These are phyloP conservation scores for Fusarium ambrosium DNA, from an alignment of 2,329 filamentous ascomycete species.

Conservation along the genomic window DNA sequence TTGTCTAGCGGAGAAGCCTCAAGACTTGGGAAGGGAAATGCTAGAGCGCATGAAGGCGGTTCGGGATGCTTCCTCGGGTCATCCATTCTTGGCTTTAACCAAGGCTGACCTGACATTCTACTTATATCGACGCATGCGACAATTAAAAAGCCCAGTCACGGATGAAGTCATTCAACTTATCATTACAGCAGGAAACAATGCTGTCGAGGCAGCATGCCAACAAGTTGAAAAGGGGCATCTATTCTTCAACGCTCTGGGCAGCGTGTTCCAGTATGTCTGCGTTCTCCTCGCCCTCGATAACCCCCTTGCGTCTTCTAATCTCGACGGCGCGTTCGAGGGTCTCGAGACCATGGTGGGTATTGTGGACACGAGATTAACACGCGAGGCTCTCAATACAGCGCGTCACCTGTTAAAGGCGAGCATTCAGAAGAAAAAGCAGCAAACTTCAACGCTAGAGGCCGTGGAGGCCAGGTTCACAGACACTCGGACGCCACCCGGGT, in stretches of 20 bases:
- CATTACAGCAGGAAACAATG: conserved; percentile 32
- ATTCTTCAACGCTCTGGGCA: conserved; percentile 44
- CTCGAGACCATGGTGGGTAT: conserved; percentile 33
- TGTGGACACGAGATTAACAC: conserved; percentile 36
- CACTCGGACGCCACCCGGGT: neutral
- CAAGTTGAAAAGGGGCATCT: conserved; percentile 32
- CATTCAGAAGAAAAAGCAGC: conserved; percentile 36
- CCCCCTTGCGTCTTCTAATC: conserved; percentile 21
- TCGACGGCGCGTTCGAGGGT: conserved; percentile 30
- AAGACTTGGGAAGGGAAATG: conserved; percentile 29
- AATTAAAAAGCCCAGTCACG: conserved; percentile 31
- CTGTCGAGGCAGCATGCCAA: conserved; percentile 32
- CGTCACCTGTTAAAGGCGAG: conserved; percentile 34
- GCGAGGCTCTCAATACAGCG: conserved; percentile 39
- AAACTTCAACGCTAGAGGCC: conserved; percentile 37
- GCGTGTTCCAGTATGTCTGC: conserved; percentile 42
- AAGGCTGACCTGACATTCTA: conserved; percentile 42
- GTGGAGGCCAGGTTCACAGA: conserved; percentile 19
- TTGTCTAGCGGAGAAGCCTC: conserved; percentile 22
- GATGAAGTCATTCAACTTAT: conserved; percentile 34
- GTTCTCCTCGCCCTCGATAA: conserved; percentile 41
- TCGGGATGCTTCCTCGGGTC: conserved; percentile 15
- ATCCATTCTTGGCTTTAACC: conserved; percentile 39
- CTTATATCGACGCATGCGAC: conserved; percentile 43
- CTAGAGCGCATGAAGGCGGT: conserved; percentile 34